phyloP scores from a whole-genome alignment of 2,329 filamentous ascomycete species.

The Calycina herbarum region DNA sequence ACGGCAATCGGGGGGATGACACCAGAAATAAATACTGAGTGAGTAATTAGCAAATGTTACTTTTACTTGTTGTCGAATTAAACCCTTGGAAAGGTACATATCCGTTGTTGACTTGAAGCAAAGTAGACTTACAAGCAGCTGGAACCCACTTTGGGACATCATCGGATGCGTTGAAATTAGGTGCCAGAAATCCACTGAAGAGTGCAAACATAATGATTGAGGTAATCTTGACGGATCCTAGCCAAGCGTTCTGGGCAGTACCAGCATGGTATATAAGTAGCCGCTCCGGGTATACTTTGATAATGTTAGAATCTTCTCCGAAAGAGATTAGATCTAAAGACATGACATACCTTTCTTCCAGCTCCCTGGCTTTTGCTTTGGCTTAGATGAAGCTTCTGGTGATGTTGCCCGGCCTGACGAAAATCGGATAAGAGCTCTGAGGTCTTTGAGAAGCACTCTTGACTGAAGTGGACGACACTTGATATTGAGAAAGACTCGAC shows the following conservation, averaged over 20 bases:
- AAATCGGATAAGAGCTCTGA: background rate
- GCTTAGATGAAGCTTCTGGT: background rate
- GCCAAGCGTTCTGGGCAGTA: constrained; percentile 62
- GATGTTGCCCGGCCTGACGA: background rate
- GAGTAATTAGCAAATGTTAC: constrained; percentile 17
- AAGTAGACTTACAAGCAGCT: constrained; percentile 25
- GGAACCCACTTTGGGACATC: constrained; percentile 34
- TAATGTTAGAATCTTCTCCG: background rate
- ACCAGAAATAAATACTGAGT: constrained; percentile 55
- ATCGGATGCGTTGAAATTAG: constrained; percentile 31
- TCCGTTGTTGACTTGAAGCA: background rate
- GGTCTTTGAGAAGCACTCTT: background rate
- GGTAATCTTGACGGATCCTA: constrained; percentile 70
- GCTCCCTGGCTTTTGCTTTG: background rate
- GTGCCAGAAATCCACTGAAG: constrained; percentile 64
- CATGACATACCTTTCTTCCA: background rate
- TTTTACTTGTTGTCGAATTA: background rate
- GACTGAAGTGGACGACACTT: constrained; percentile 6
- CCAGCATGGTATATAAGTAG: constrained; percentile 77
- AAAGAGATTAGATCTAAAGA: background rate
- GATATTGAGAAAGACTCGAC: background rate
- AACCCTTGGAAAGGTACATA: background rate
- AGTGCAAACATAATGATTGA: constrained; percentile 69
- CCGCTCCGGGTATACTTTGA: constrained; percentile 52
- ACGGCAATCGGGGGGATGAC: constrained; percentile 65